Evolutionary conservation across 768 basidiomycete species (phyloP).

Genomic region (Hypsizygus marmoreus): DNA sequence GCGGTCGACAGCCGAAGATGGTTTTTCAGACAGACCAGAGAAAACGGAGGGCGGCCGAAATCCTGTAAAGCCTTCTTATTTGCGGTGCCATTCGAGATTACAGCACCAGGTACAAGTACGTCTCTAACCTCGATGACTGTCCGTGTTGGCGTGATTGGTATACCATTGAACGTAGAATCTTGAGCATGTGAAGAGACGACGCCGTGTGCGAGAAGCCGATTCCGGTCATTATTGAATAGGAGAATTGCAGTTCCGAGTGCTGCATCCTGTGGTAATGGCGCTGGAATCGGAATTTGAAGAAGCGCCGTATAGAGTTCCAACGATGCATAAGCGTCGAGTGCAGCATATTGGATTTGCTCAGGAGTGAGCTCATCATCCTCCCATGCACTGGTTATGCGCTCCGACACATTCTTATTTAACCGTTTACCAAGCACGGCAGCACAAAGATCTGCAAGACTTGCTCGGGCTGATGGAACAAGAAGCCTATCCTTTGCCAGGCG

Average conservation of each 20-base stretch:
- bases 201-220: not conserved
- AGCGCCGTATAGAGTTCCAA: constrained; percentile 15
- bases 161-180: not conserved
- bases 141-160: constrained; percentile 1
- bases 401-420: constrained; percentile 21
- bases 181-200: not conserved
- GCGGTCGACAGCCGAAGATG: no score
- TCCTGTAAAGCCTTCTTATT: no score
- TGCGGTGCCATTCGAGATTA: no score
- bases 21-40: no score
- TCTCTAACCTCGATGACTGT: constrained; percentile 2
- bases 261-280: not conserved
- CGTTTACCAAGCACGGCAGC: constrained; percentile 23
- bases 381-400: constrained; percentile 23
- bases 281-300: constrained; percentile 1
- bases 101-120: constrained; percentile 6
- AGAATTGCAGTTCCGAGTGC: not conserved
- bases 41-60: no score
- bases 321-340: constrained; percentile 20
- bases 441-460: constrained; percentile 31
- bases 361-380: constrained; percentile 8
- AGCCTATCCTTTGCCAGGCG: constrained; percentile 26
- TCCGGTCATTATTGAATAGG: not conserved
- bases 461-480: constrained; percentile 15
- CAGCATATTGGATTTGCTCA: constrained; percentile 23